These are phyloP conservation scores for Neurospora intermedia DNA, from an alignment of 495 filamentous ascomycete species.

Conservation along the genomic window DNA sequence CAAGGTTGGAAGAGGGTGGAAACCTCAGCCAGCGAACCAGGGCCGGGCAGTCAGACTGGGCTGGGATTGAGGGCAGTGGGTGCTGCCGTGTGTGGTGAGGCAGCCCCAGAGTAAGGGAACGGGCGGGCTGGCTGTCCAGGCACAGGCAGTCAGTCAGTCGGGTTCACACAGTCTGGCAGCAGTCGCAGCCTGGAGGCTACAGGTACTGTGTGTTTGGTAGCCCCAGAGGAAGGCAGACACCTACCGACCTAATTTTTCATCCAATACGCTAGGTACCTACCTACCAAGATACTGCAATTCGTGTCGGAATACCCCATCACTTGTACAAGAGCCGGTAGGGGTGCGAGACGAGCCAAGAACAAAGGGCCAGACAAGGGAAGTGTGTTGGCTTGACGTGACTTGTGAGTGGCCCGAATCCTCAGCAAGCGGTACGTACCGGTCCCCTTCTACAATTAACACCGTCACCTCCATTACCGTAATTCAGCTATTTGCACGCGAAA, in stretches of 20 bases:
- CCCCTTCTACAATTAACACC: background rate
- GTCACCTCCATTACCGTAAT: background rate
- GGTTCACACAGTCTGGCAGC: no score
- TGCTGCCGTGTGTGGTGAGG: background rate
- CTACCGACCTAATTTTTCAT: no score
- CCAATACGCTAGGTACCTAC: no score
- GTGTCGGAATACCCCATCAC: background rate
- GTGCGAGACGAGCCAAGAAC: background rate
- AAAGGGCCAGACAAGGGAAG: background rate
- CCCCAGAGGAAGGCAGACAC: no score
- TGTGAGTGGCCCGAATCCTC: background rate
- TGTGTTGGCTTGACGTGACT: background rate
- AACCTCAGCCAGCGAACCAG: background rate
- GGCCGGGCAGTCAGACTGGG: background rate
- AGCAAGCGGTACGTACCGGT: background rate
- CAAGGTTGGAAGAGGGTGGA: background rate
- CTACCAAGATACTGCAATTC: background rate
- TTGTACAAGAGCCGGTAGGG: background rate
- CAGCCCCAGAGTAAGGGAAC: background rate
- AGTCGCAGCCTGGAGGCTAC: background rate
- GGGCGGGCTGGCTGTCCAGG: no score
- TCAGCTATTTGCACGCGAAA: background rate
- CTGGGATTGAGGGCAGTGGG: no score
- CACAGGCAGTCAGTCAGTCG: background rate
- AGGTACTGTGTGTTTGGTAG: no score